These are phyloP conservation scores for Astrephomene gubernaculifera DNA, from an alignment of 139 green algal genomes.

Conservation along the genomic window DNA sequence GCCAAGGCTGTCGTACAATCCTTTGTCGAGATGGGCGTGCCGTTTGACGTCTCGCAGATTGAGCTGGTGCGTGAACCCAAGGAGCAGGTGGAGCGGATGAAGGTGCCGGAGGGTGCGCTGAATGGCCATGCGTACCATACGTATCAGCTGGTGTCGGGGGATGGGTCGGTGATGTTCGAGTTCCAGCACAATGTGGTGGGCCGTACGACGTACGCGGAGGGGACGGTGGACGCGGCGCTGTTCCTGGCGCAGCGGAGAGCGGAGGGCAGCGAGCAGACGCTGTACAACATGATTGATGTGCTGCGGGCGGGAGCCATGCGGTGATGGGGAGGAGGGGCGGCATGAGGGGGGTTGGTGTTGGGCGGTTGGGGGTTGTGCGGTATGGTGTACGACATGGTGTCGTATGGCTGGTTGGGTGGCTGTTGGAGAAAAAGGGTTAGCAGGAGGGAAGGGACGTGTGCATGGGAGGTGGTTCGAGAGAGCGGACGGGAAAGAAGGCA, in stretches of 20 bases:
- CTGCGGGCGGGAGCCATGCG: conserved; percentile 93
- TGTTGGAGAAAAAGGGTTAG: no score
- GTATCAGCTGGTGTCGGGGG: conserved; percentile 89
- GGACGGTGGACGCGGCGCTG: conserved; percentile 94
- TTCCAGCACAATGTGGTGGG: conserved; percentile 98
- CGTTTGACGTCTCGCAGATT: conserved; percentile 82
- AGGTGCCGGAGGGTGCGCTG: conserved; percentile 54
- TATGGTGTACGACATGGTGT: no score
- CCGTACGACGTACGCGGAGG: conserved; percentile 92
- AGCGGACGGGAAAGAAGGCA: background rate
- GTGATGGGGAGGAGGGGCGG: conserved; percentile 48
- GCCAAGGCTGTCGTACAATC: conserved; percentile 93
- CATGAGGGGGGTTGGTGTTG: no score
- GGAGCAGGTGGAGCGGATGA: conserved; percentile 68
- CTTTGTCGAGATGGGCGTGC: conserved; percentile 88
- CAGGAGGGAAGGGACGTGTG: no score
- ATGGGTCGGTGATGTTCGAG: conserved; percentile 91
- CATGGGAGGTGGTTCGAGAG: no score
- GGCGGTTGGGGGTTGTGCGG: no score
- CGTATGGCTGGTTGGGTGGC: no score
- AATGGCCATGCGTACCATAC: conserved; percentile 98
- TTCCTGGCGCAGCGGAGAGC: conserved; percentile 86
- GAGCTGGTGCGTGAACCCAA: conserved; percentile 81
- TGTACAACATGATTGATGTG: conserved; percentile 99
- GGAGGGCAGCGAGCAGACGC: conserved; percentile 66